These are phyloP conservation scores for Volutella citrinella DNA, from an alignment of 2,329 filamentous ascomycete genomes.

Conservation along the genomic window DNA sequence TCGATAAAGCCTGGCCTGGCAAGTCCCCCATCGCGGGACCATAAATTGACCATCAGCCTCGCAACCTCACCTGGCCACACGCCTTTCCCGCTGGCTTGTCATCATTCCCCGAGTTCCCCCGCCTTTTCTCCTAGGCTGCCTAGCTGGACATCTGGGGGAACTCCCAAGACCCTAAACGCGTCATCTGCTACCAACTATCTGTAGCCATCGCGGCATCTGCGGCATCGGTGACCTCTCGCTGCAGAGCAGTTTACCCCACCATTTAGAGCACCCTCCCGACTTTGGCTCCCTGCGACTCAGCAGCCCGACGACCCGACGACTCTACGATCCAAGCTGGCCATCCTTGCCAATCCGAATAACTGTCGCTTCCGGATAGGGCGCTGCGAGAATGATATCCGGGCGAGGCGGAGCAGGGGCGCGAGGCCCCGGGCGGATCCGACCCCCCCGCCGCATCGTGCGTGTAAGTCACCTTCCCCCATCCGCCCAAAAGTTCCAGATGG, in stretches of 20 bases:
- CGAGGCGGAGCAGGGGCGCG: slow-evolving; percentile 42
- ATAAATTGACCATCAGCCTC: slow-evolving; percentile 26
- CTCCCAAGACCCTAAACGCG: slow-evolving; percentile 13
- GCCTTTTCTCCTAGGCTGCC: slow-evolving; percentile 7
- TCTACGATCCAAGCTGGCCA: too few relatives aligned
- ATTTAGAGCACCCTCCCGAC: slow-evolving; percentile 1
- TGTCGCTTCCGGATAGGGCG: too few relatives aligned
- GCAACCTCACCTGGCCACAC: slow-evolving; percentile 19
- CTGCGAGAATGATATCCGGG: slow-evolving; percentile 45
- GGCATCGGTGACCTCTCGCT: neutral
- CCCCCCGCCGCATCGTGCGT: slow-evolving; percentile 40
- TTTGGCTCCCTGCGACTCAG: neutral
- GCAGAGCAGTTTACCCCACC: slow-evolving; percentile 11
- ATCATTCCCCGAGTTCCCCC: slow-evolving; percentile 12
- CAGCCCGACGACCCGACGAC: too few relatives aligned
- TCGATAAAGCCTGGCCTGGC: too few relatives aligned
- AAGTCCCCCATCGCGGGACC: too few relatives aligned
- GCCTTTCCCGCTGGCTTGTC: slow-evolving; percentile 12
- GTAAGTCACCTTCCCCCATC: slow-evolving; percentile 35
- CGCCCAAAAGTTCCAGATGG: too few relatives aligned
- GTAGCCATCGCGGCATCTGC: neutral
- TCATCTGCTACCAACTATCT: slow-evolving; percentile 5
- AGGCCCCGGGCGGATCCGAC: slow-evolving; percentile 39
- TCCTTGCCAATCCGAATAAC: too few relatives aligned
- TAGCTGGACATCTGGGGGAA: slow-evolving; percentile 13